Evolutionary conservation across 202 grass and related monocot genomes (phyloP).

Genomic region (Panicum hallii): DNA sequence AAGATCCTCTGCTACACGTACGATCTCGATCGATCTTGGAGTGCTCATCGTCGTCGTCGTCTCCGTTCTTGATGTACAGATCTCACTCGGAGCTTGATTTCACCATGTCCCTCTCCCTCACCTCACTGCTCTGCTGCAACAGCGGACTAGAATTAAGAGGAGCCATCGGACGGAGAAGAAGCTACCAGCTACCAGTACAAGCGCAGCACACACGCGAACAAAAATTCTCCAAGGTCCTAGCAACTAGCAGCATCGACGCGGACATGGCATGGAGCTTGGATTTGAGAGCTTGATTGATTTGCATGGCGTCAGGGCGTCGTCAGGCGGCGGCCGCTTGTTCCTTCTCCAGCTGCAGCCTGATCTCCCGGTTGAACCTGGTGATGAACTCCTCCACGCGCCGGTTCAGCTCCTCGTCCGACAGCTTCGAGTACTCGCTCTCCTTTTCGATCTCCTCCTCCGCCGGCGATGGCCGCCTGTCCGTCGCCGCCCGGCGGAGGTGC

Average conservation of each 20-base stretch:
- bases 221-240: background rate
- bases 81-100: background rate
- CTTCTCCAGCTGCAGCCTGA: constrained; percentile 72
- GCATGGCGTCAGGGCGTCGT: background rate
- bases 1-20: constrained; percentile 15
- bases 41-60: background rate
- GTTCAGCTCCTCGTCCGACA: constrained; percentile 92
- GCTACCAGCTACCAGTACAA: constrained; percentile 23
- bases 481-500: constrained; percentile 43
- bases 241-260: constrained; percentile 21
- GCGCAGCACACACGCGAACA: background rate
- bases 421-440: constrained; percentile 63
- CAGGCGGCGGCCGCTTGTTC: constrained; percentile 40
- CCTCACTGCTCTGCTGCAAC: constrained; percentile 26
- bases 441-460: constrained; percentile 30
- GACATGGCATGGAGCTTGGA: background rate
- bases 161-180: background rate
- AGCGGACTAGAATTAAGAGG: background rate
- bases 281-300: background rate
- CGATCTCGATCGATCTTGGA: constrained; percentile 26
- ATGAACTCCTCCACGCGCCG: constrained; percentile 89
- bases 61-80: constrained; percentile 24
- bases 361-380: constrained; percentile 81
- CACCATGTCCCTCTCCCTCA: background rate
- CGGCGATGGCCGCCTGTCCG: constrained; percentile 2